Conservation (phyloP, 2,329 filamentous ascomycete genomes). For the Penicillium rolfsii region DNA sequence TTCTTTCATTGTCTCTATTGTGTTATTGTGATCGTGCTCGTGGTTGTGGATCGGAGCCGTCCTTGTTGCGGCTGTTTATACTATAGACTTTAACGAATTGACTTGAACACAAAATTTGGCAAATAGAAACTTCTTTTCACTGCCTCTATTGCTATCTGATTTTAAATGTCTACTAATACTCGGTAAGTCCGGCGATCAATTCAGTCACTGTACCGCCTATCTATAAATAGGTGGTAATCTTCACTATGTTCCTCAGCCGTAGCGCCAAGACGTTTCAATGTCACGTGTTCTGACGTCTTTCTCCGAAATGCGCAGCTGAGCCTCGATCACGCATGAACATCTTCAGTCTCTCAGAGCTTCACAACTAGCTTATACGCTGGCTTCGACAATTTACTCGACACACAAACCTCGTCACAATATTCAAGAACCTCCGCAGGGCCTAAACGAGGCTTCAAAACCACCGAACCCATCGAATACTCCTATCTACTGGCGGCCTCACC, state of each 20-base stretch:
- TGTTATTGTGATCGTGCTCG: not conserved
- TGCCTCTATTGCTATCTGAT: not conserved
- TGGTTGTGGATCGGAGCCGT: constrained; percentile 9
- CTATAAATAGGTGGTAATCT: not conserved
- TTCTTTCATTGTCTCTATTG: constrained; percentile 2
- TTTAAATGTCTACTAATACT: not conserved
- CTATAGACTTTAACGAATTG: constrained; percentile 29
- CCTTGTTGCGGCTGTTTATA: constrained; percentile 15
- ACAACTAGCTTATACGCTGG: too few species aligned
- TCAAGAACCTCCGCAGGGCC: not conserved
- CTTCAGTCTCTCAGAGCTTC: not conserved
- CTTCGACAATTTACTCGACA: not conserved
- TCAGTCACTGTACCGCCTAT: not conserved
- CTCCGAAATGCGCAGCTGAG: not conserved
- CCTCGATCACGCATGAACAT: not conserved
- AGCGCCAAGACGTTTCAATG: not conserved
- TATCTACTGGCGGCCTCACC: constrained; percentile 1
- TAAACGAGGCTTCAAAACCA: not conserved
- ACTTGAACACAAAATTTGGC: constrained; percentile 19
- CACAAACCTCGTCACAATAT: too few species aligned
- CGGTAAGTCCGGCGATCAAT: not conserved
- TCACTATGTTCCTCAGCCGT: not conserved
- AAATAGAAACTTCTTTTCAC: not conserved
- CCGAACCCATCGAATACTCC: not conserved
- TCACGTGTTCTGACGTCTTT: constrained; percentile 18